Evolutionary conservation across 805 yeast genomes (phyloP).

Genomic region (Myxozyma mucilagina): DNA sequence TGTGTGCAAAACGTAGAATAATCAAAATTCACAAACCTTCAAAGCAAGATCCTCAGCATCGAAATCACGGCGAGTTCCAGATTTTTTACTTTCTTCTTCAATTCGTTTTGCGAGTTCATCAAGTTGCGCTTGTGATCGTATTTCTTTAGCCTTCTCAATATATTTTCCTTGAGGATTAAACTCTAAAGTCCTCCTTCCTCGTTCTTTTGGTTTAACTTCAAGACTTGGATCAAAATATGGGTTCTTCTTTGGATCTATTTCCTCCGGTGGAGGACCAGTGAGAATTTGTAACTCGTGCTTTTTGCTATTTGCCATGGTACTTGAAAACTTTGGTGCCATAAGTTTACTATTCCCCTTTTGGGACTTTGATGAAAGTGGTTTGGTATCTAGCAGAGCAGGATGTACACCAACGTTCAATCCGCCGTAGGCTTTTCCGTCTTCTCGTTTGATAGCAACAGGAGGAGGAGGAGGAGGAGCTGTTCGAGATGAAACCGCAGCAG

Average conservation of each 20-base stretch:
- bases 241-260: slow-evolving; percentile 35
- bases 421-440: slow-evolving; percentile 24
- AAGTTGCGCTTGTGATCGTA: slow-evolving; percentile 45
- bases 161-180: slow-evolving; percentile 68
- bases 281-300: slow-evolving; percentile 12
- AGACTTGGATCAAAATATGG: slow-evolving; percentile 43
- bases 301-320: slow-evolving; percentile 9
- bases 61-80: slow-evolving; percentile 55
- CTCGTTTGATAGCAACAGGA: neutral
- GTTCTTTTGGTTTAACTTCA: slow-evolving; percentile 22
- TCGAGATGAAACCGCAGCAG: slow-evolving; percentile 20
- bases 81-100: slow-evolving; percentile 39
- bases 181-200: slow-evolving; percentile 45
- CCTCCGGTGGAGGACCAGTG: slow-evolving; percentile 25
- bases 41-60: slow-evolving; percentile 58
- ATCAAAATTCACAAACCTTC: slow-evolving; percentile 34
- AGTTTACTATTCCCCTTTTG: slow-evolving; percentile 11
- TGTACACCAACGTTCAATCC: slow-evolving; percentile 40
- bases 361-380: neutral
- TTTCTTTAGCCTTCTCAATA: slow-evolving; percentile 53
- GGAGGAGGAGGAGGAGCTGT: slow-evolving; percentile 1
- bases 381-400: slow-evolving; percentile 34
- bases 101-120: slow-evolving; percentile 42
- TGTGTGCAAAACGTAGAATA: neutral
- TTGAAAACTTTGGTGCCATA: slow-evolving; percentile 18